Base-by-base conservation (phyloP, 306 rosid species). In the Lathyrus aphaca region DNA sequence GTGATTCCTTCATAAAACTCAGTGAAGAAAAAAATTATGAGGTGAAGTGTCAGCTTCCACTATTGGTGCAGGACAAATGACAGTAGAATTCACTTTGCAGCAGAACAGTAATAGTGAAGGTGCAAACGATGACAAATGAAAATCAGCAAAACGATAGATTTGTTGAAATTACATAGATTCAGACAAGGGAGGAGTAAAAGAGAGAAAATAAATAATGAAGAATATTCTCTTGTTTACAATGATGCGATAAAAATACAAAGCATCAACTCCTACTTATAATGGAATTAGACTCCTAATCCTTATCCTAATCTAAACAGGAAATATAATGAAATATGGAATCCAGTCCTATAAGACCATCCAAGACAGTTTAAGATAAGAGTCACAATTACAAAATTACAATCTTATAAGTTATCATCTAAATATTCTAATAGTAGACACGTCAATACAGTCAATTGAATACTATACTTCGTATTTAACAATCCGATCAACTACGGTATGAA, bases 261-360 rank as follows among this genome's bases (percentile, higher is more conserved):
- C 27, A 49, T 5, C 56, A 49, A 49, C 23, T 8, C 23, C 56
- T 17, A 49, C 18, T 45, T 32, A 46, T 60, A 46, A 16, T 6
- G 5, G 17, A 11, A 62, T 60, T 61, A 61, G 69, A 48, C 12
- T 21, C 51, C 51, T 17, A 48, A 61, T 14, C n/a, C 13, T 12
- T 19, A 18, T 50, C 29, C 12, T 53, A 71, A 59, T 68, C 49
- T 45, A 71, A 59, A 32, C 50, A 71, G 59, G 49, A n/a, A 58
- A 58, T 29, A 10, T 58, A 44, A 18, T 29, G 21, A 35, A 72
- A 60, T 60, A 60, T 32, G 69, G 60, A 60, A 60, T 48, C 69
- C 40, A 46, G 1, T 50, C 64, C 44, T 73, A 54, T 2, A 1
- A 64, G 57, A 53, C 54, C 23, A 23, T 73, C 71, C 45, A 64